Conservation (phyloP, 2,329 filamentous ascomycete species). For the Rutstroemia sp. region DNA sequence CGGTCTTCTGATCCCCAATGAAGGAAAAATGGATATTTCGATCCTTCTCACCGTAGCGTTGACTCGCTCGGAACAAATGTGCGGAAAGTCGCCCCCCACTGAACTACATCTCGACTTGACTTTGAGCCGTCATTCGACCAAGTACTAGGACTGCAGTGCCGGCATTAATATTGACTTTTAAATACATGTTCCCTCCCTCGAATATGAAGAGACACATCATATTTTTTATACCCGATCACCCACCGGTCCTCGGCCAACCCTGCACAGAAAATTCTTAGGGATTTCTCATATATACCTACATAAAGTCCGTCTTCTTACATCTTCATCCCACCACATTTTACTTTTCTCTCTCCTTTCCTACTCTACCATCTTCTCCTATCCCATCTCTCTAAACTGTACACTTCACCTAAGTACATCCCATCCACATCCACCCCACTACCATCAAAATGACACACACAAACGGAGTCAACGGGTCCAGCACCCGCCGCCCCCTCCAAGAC, state of each 20-base stretch:
- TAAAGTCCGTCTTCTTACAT: not conserved
- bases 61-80: not conserved
- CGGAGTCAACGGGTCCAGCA: slow-evolving; percentile 13
- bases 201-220: not conserved
- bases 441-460: slow-evolving; percentile 12
- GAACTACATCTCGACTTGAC: not conserved
- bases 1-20: too few species aligned
- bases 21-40: too few species aligned
- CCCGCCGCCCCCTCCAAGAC: slow-evolving; percentile 56
- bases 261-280: not conserved
- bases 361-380: too few species aligned
- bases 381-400: too few species aligned
- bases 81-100: slow-evolving; percentile 1
- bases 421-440: not conserved
- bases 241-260: slow-evolving; percentile 2
- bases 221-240: not conserved
- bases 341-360: not conserved
- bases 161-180: not conserved
- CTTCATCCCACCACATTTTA: not conserved
- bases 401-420: too few species aligned
- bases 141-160: not conserved
- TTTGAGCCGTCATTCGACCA: not conserved
- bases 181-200: not conserved
- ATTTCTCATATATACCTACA: not conserved
- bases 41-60: too few species aligned